phyloP scores from a whole-genome alignment of 495 filamentous ascomycete genomes.

The Penicillium coprophilum region DNA sequence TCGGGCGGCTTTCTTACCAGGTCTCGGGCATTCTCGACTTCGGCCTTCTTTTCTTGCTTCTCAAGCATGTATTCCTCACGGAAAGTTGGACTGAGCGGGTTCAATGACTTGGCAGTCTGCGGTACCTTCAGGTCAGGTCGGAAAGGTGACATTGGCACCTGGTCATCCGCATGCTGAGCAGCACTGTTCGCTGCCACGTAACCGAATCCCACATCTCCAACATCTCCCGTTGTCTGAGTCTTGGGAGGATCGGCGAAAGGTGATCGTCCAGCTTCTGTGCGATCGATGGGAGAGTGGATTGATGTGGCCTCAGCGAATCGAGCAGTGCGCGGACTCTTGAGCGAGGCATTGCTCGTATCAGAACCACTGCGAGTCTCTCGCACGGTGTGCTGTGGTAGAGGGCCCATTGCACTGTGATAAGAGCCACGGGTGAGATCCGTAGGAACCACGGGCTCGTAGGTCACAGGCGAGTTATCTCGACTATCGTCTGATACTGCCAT shows the following conservation, averaged over 20 bases:
- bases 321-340: slow-evolving; percentile 77
- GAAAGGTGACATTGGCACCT: slow-evolving; percentile 66
- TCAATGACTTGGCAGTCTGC: slow-evolving; percentile 66
- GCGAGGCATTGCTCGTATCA: slow-evolving; percentile 56
- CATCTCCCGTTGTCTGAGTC: slow-evolving; percentile 52
- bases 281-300: slow-evolving; percentile 79
- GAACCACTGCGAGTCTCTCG: slow-evolving; percentile 34
- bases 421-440: slow-evolving; percentile 34
- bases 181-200: slow-evolving; percentile 67
- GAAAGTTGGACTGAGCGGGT: slow-evolving; percentile 84
- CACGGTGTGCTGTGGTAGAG: slow-evolving; percentile 23
- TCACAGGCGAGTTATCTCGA: slow-evolving; percentile 31
- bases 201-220: slow-evolving; percentile 87
- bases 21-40: slow-evolving; percentile 80
- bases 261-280: slow-evolving; percentile 43
- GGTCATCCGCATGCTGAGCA: slow-evolving; percentile 51
- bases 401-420: slow-evolving; percentile 36
- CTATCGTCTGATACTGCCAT: slow-evolving; percentile 34
- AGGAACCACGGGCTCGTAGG: slow-evolving; percentile 37
- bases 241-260: slow-evolving; percentile 69
- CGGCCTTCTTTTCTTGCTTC: slow-evolving; percentile 71
- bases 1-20: slow-evolving; percentile 59
- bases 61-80: slow-evolving; percentile 80
- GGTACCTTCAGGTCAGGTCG: slow-evolving; percentile 86
- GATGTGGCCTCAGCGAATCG: slow-evolving; percentile 90